Evolutionary conservation across 495 filamentous ascomycete species (phyloP).

Genomic region (Penicillium verhagenii): DNA sequence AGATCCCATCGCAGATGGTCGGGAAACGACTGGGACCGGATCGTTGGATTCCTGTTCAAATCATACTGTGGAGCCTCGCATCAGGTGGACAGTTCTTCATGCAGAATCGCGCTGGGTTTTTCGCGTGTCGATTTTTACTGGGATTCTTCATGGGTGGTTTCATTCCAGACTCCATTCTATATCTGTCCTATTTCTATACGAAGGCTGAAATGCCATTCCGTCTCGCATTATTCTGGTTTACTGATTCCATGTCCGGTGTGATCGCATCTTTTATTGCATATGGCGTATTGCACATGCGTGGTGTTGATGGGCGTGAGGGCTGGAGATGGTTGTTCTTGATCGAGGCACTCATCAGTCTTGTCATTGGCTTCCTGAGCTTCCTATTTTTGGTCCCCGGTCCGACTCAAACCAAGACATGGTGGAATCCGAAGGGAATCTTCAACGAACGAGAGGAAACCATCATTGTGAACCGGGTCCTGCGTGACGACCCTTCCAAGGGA

Average conservation of each 20-base stretch:
- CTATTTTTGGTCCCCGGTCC: constrained; percentile 50
- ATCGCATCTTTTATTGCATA: constrained; percentile 47
- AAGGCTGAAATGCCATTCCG: constrained; percentile 60
- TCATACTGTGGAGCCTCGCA: constrained; percentile 28
- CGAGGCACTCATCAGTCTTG: constrained; percentile 50
- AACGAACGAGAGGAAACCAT: constrained; percentile 62
- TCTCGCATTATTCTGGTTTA: constrained; percentile 62
- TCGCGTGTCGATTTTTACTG: constrained; percentile 29
- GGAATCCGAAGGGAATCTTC: constrained; percentile 68
- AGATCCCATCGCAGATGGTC: constrained; percentile 58
- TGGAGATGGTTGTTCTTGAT: constrained; percentile 52
- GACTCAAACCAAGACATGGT: constrained; percentile 58
- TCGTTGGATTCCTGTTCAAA: constrained; percentile 34
- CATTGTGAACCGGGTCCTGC: constrained; percentile 67
- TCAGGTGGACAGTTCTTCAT: constrained; percentile 31
- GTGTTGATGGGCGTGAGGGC: constrained; percentile 29
- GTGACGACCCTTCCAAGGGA: constrained; percentile 57
- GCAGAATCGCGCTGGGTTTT: constrained; percentile 25
- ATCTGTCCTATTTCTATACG: constrained; percentile 70
- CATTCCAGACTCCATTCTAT: constrained; percentile 46
- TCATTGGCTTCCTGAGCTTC: constrained; percentile 53
- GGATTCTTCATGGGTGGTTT: constrained; percentile 30
- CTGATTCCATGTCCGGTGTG: constrained; percentile 50
- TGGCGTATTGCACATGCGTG: constrained; percentile 45
- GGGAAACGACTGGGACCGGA: constrained; percentile 65